Percentiles rank a stretch among this genome's conserved stretches.
Conservation (phyloP, 345 rosid species). For the Syzygium grande region DNA sequence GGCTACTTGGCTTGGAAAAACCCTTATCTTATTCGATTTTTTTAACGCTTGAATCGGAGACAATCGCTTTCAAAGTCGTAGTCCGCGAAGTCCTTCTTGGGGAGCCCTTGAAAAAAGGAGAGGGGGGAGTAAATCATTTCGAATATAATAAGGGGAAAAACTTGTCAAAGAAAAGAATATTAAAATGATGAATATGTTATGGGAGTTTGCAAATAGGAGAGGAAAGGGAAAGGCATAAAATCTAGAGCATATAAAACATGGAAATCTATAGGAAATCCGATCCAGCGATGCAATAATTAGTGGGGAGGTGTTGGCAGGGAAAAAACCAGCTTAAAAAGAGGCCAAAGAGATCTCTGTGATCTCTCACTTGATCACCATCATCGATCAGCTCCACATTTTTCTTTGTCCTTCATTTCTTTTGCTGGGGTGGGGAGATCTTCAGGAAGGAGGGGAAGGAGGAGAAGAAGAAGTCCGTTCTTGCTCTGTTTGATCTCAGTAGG, state of each 20-base stretch:
- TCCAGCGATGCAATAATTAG: conserved; percentile 91
- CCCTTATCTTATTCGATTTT: background rate
- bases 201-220: conserved; percentile 7
- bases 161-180: background rate
- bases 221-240: conserved; percentile 42
- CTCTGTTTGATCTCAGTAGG: background rate
- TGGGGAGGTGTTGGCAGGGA: conserved; percentile 2
- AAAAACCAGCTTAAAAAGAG: conserved; percentile 34
- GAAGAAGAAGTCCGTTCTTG: background rate
- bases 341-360: background rate
- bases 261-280: conserved; percentile 54
- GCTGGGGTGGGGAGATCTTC: background rate
- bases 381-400: background rate
- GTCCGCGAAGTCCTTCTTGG: conserved; percentile 12
- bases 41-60: conserved; percentile 10
- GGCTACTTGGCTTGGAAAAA: background rate
- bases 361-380: background rate
- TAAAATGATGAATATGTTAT: conserved; percentile 3
- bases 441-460: background rate
- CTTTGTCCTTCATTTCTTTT: background rate
- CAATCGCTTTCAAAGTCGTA: conserved; percentile 38
- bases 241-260: conserved; percentile 44
- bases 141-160: background rate
- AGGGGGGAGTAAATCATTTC: background rate
- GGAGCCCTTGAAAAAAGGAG: background rate